phyloP scores from a whole-genome alignment of 495 filamentous ascomycete species.

The Xylaria acuta region DNA sequence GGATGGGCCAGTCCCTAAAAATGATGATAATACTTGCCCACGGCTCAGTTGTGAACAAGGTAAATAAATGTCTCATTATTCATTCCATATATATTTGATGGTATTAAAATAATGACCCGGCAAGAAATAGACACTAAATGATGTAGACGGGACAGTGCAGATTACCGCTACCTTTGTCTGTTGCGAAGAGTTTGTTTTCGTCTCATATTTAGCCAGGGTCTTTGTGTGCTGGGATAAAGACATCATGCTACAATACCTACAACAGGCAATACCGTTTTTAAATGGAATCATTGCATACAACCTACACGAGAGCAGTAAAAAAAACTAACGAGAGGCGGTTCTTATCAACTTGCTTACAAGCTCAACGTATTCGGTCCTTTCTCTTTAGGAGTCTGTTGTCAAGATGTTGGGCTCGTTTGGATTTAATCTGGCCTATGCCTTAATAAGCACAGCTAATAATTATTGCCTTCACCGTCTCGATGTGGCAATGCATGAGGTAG shows the following conservation, averaged over 20 bases:
- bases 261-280: too few species aligned
- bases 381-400: not conserved
- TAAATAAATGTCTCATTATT: too few species aligned
- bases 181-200: not conserved
- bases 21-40: not conserved
- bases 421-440: not conserved
- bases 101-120: too few species aligned
- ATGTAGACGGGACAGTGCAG: not conserved
- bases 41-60: too few species aligned
- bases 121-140: not conserved
- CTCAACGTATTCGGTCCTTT: not conserved
- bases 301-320: not conserved
- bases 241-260: not conserved
- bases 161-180: not conserved
- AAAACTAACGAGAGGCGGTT: not conserved
- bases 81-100: too few species aligned
- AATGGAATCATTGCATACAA: not conserved
- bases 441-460: not conserved
- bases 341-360: not conserved
- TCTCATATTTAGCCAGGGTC: not conserved
- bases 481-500: not conserved
- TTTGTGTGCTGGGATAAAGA: not conserved
- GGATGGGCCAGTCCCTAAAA: not conserved
- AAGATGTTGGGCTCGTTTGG: not conserved
- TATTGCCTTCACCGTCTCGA: not conserved